Percentiles rank a stretch among this genome's conserved stretches.
These are phyloP conservation scores for Ceratocystis cacaofunesta DNA, from an alignment of 2,329 filamentous ascomycete species.

Conservation along the genomic window DNA sequence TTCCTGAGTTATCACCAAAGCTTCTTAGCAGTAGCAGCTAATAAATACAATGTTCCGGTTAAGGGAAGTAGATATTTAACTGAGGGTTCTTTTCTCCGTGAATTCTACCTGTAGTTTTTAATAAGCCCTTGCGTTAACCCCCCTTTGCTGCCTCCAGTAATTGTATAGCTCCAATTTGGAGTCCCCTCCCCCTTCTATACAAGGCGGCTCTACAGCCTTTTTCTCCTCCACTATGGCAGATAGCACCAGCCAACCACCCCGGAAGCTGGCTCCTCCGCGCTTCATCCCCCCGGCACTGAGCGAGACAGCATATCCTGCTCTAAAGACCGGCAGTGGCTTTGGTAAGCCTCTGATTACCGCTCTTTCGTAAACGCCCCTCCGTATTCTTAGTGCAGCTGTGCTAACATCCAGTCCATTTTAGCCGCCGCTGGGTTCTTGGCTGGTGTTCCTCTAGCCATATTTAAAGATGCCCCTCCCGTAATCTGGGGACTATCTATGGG, in stretches of 20 bases:
- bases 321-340: slow-evolving; percentile 12
- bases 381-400: background rate
- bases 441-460: slow-evolving; percentile 56
- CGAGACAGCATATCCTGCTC: slow-evolving; percentile 9
- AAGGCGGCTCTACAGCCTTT: background rate
- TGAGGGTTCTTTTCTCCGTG: too few species aligned
- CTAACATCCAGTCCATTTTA: background rate
- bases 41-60: background rate
- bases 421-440: slow-evolving; percentile 47
- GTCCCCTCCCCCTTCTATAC: background rate
- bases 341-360: slow-evolving; percentile 1
- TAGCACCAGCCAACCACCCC: background rate
- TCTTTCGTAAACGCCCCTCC: background rate
- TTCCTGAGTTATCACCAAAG: background rate
- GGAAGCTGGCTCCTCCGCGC: slow-evolving; percentile 9
- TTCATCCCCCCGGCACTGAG: slow-evolving; percentile 13
- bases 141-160: background rate
- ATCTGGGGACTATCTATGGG: slow-evolving; percentile 60
- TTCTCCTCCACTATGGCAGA: slow-evolving; percentile 3
- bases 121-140: background rate
- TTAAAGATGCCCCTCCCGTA: slow-evolving; percentile 50
- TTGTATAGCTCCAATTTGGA: background rate
- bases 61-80: too few species aligned
- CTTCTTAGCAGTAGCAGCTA: background rate
- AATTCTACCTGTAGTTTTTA: background rate